These are phyloP conservation scores for Penicillium turbatum DNA, from an alignment of 495 filamentous ascomycete species.

Conservation along the genomic window DNA sequence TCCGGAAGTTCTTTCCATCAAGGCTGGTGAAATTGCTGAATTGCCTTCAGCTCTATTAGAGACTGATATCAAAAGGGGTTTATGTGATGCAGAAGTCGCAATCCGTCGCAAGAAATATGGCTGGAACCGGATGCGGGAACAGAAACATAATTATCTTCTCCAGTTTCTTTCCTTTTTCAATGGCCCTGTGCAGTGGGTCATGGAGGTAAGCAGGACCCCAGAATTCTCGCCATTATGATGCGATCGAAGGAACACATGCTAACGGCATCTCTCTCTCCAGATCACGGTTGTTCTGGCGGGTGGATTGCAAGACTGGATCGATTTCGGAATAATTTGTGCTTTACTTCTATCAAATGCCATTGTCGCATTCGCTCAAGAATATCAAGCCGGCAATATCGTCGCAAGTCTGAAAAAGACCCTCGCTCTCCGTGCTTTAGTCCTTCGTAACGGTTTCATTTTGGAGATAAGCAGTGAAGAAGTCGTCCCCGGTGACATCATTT, in stretches of 20 bases:
- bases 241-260: neutral
- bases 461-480: slow-evolving; percentile 76
- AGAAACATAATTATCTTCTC: slow-evolving; percentile 77
- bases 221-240: neutral
- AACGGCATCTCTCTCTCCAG: slow-evolving; percentile 31
- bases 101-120: slow-evolving; percentile 73
- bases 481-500: slow-evolving; percentile 85
- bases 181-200: slow-evolving; percentile 90
- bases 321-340: slow-evolving; percentile 72
- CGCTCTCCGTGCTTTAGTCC: slow-evolving; percentile 76
- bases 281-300: slow-evolving; percentile 70
- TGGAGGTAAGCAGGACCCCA: slow-evolving; percentile 60
- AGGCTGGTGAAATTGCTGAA: slow-evolving; percentile 32
- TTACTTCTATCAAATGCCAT: slow-evolving; percentile 74
- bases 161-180: slow-evolving; percentile 84
- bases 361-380: slow-evolving; percentile 87
- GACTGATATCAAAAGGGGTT: slow-evolving; percentile 65
- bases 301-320: slow-evolving; percentile 72
- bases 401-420: slow-evolving; percentile 89
- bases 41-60: slow-evolving; percentile 64
- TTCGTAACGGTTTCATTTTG: slow-evolving; percentile 66
- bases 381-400: slow-evolving; percentile 84
- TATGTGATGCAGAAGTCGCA: slow-evolving; percentile 65
- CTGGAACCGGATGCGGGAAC: slow-evolving; percentile 83
- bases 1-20: slow-evolving; percentile 47